Conservation (phyloP, 345 rosid species). For the Salix exigua region DNA sequence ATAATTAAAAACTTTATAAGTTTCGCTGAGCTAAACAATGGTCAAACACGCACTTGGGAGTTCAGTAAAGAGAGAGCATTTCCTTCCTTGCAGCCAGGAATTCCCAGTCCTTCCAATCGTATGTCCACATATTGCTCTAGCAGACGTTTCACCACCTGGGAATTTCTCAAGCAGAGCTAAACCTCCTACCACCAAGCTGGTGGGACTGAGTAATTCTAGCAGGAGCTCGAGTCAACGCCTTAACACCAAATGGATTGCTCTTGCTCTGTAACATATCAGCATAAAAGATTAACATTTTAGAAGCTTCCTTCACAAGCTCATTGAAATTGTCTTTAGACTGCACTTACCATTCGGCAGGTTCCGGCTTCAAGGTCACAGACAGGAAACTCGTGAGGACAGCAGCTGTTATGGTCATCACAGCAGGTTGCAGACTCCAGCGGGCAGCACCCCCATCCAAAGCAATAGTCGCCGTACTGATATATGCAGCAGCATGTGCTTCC, state of each 20-base stretch:
- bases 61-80: not conserved
- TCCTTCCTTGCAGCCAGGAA: not conserved
- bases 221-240: conserved; percentile 18
- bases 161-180: not conserved
- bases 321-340: not conserved
- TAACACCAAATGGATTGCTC: conserved; percentile 19
- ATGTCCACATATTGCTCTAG: not conserved
- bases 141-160: not conserved
- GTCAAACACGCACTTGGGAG: not conserved
- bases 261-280: conserved; percentile 22
- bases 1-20: not conserved
- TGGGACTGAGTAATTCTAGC: conserved; percentile 12
- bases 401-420: conserved; percentile 28
- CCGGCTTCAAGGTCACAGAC: conserved; percentile 27
- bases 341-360: conserved; percentile 22
- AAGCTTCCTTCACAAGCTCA: not conserved
- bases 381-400: conserved; percentile 29
- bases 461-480: conserved; percentile 9
- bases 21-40: not conserved
- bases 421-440: conserved; percentile 33
- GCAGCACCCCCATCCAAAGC: conserved; percentile 37
- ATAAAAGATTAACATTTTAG: not conserved
- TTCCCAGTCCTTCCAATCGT: not conserved
- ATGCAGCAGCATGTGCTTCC: conserved; percentile 34
- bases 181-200: not conserved